Evolutionary conservation across 495 filamentous ascomycete genomes (phyloP).

Genomic region (Aspergillus campestris): DNA sequence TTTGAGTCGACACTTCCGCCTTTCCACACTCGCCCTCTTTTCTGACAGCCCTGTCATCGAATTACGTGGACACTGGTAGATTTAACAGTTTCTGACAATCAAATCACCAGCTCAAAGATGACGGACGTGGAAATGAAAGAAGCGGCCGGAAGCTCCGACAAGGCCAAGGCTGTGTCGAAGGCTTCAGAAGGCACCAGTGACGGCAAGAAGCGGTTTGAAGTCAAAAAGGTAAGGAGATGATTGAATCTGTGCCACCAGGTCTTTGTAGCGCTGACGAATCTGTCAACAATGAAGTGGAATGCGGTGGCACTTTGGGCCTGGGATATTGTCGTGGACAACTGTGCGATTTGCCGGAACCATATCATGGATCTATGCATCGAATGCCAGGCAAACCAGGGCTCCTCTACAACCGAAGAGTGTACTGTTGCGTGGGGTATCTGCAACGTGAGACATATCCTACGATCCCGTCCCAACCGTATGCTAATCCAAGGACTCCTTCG

Average conservation of each 20-base stretch:
- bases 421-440: slow-evolving; percentile 99
- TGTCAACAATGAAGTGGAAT: slow-evolving; percentile 64
- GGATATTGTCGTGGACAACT: slow-evolving; percentile 99
- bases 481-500: slow-evolving; percentile 4
- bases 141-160: slow-evolving; percentile 45
- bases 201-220: slow-evolving; percentile 90
- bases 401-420: slow-evolving; percentile 93
- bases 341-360: slow-evolving; percentile 97
- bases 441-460: slow-evolving; percentile 58
- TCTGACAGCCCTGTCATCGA: no score
- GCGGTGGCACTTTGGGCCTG: slow-evolving; percentile 98
- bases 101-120: slow-evolving; percentile 45
- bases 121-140: slow-evolving; percentile 97
- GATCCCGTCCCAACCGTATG: not conserved
- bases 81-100: not conserved
- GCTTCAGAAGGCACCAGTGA: slow-evolving; percentile 48
- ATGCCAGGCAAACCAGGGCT: slow-evolving; percentile 99
- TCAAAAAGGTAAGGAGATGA: slow-evolving; percentile 71
- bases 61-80: not conserved
- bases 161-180: slow-evolving; percentile 56
- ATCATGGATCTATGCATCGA: slow-evolving; percentile 99
- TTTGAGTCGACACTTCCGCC: no score
- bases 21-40: no score
- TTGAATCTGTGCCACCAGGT: not conserved
- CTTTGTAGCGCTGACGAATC: not conserved